Evolutionary conservation across 768 basidiomycete species (phyloP).

Genomic region (Rhizopogon vesiculosus): DNA sequence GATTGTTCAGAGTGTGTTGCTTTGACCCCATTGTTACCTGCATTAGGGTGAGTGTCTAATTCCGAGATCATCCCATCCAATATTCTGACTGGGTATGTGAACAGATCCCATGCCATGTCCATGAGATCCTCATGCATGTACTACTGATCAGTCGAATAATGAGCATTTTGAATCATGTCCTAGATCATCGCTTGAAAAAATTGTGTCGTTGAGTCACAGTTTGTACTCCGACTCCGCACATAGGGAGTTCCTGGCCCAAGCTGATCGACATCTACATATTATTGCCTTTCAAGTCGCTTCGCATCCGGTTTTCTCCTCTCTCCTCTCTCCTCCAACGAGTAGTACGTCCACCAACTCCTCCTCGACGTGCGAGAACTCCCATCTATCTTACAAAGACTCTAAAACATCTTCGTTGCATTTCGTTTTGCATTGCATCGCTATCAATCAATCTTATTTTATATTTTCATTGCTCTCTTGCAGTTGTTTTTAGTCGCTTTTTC

Average conservation of each 20-base stretch:
- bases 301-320: conserved; percentile 16
- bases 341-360: conserved; percentile 8
- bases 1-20: not conserved
- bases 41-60: not conserved
- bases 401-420: conserved; percentile 23
- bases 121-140: not conserved
- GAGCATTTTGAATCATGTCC: not conserved
- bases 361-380: not conserved
- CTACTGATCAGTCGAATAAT: conserved; percentile 2
- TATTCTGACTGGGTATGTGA: too few species aligned
- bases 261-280: conserved; percentile 24
- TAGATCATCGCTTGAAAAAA: not conserved
- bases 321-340: not conserved
- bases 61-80: too few species aligned
- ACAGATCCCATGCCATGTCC: not conserved
- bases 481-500: conserved; percentile 19
- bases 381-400: conserved; percentile 26
- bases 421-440: conserved; percentile 30
- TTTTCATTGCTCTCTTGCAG: conserved; percentile 24
- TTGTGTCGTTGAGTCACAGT: not conserved
- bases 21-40: conserved; percentile 1
- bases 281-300: conserved; percentile 20
- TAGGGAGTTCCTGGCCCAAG: conserved; percentile 7
- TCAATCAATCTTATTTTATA: conserved; percentile 18
- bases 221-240: not conserved